Evolutionary conservation across 2,329 filamentous ascomycete species (phyloP).

Genomic region (Cryphonectria naterciae): DNA sequence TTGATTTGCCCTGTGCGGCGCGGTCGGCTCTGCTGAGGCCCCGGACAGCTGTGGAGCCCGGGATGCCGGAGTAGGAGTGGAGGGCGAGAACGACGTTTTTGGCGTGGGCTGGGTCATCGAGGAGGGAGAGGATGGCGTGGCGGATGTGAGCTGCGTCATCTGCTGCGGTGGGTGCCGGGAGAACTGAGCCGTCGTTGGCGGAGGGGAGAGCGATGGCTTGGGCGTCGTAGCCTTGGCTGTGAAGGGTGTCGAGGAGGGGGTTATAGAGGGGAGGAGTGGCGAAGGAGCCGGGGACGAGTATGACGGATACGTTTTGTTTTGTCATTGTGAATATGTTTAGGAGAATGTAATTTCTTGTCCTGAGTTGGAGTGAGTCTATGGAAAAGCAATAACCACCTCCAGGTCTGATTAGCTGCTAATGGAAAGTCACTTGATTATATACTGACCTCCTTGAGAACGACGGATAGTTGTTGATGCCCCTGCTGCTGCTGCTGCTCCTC

Average conservation of each 20-base stretch:
- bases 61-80: constrained; percentile 42
- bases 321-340: neutral
- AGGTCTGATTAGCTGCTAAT: neutral
- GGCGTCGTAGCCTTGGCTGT: constrained; percentile 17
- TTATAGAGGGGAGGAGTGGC: constrained; percentile 16
- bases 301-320: constrained; percentile 8
- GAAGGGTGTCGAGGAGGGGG: constrained; percentile 12
- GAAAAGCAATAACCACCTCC: no score
- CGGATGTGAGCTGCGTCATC: constrained; percentile 32
- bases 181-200: constrained; percentile 28
- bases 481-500: neutral
- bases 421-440: no score
- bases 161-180: constrained; percentile 24
- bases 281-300: constrained; percentile 29
- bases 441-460: no score
- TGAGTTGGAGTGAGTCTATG: neutral
- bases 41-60: constrained; percentile 36
- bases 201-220: constrained; percentile 23
- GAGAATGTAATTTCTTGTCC: neutral
- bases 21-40: constrained; percentile 36
- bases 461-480: no score
- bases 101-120: constrained; percentile 33
- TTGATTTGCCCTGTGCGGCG: constrained; percentile 33
- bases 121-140: constrained; percentile 16
- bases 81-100: constrained; percentile 36